Evolutionary conservation across 495 filamentous ascomycete species (phyloP).

Genomic region (Pyrenula massariospora): DNA sequence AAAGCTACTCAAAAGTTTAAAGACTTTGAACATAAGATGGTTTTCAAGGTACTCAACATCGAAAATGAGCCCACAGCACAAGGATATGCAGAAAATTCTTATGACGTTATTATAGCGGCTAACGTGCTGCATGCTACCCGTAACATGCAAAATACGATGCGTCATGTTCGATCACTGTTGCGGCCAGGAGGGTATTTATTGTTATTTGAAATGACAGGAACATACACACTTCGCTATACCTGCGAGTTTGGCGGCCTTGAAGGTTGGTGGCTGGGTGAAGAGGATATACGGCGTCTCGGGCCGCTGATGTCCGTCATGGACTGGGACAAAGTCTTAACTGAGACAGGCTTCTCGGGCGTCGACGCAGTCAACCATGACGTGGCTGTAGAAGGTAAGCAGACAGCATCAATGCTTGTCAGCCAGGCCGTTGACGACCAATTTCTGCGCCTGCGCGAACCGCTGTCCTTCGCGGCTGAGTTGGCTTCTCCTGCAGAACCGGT

Average conservation of each 20-base stretch:
- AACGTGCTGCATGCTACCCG: conserved; percentile 40
- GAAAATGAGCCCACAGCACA: conserved; percentile 26
- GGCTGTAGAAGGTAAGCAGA: no score
- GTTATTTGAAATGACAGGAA: conserved; percentile 29
- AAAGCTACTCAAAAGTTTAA: conserved; percentile 25
- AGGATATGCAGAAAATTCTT: conserved; percentile 26
- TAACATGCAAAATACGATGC: conserved; percentile 22
- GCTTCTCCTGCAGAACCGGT: no score
- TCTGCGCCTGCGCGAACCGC: neutral
- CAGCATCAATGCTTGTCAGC: neutral
- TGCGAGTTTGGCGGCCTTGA: conserved; percentile 27
- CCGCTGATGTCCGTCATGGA: conserved; percentile 1
- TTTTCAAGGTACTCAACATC: conserved; percentile 32
- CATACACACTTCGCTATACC: conserved; percentile 18
- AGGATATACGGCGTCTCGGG: conserved; percentile 14
- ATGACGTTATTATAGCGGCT: conserved; percentile 41
- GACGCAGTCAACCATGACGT: no score
- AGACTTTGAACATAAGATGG: conserved; percentile 18
- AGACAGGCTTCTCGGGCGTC: conserved; percentile 13
- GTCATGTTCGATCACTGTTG: conserved; percentile 28
- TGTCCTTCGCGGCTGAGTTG: no score
- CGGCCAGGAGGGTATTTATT: conserved; percentile 41
- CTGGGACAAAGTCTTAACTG: neutral
- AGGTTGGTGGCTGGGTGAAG: conserved; percentile 40
- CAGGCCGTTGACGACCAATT: neutral